phyloP scores from a whole-genome alignment of 768 basidiomycete species.

The Holtermannia corniformis region DNA sequence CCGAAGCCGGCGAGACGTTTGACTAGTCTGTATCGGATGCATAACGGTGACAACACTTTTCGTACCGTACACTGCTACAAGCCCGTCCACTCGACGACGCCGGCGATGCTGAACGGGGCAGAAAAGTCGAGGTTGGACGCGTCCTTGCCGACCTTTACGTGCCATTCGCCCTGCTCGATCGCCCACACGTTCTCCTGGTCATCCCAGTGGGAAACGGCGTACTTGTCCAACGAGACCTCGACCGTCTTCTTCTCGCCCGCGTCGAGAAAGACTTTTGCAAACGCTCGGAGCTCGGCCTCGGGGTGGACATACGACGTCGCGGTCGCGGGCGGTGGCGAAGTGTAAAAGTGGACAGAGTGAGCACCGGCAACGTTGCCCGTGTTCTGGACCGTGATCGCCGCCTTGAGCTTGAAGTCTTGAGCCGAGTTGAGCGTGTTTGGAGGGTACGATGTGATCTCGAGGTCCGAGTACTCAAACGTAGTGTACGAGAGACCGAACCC shows the following conservation, averaged over 20 bases:
- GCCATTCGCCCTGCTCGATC: slow-evolving; percentile 29
- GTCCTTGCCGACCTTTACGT: slow-evolving; percentile 23
- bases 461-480: slow-evolving; percentile 51
- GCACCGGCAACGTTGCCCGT: slow-evolving; percentile 50
- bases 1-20: slow-evolving; percentile 11
- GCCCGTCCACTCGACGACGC: slow-evolving; percentile 32
- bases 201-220: slow-evolving; percentile 37
- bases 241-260: slow-evolving; percentile 31
- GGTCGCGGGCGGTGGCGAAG: slow-evolving; percentile 39
- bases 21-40: neutral
- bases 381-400: slow-evolving; percentile 47
- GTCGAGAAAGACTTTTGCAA: slow-evolving; percentile 30
- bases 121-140: slow-evolving; percentile 22
- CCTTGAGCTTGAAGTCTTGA: slow-evolving; percentile 21
- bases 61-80: slow-evolving; percentile 9
- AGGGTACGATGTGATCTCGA: slow-evolving; percentile 40
- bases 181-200: slow-evolving; percentile 22
- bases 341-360: slow-evolving; percentile 60
- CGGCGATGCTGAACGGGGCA: slow-evolving; percentile 22
- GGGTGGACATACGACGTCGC: slow-evolving; percentile 24
- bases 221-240: slow-evolving; percentile 29
- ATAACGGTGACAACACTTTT: neutral
- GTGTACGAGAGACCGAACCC: slow-evolving; percentile 71
- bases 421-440: slow-evolving; percentile 1
- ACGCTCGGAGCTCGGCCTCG: slow-evolving; percentile 52